Conservation (phyloP, 2,329 filamentous ascomycete genomes). For the Thelonectria blattea region DNA sequence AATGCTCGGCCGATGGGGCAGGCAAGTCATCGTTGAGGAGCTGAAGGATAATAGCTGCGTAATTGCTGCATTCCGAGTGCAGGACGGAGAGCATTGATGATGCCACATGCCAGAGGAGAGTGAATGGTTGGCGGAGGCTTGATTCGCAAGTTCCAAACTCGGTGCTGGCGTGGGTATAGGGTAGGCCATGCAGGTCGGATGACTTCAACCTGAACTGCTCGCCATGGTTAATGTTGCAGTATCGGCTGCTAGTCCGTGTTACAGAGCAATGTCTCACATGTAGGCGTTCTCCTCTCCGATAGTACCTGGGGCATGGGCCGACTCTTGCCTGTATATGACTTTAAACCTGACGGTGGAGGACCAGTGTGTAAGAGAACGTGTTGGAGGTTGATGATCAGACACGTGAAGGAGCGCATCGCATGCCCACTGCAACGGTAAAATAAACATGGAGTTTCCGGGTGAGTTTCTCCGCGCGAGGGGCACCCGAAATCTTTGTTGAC, state of each 20-base stretch:
- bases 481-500: not conserved
- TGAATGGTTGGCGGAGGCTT: not conserved
- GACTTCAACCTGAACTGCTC: not conserved
- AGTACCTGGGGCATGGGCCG: not conserved
- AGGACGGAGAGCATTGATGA: not conserved
- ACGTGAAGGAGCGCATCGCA: not conserved
- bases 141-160: not conserved
- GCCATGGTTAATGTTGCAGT: not conserved
- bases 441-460: not conserved
- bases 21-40: not conserved
- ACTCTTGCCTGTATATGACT: not conserved
- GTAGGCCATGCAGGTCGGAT: not conserved
- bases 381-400: slow-evolving; percentile 5
- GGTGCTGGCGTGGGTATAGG: not conserved
- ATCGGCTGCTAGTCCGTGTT: not conserved
- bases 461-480: not conserved
- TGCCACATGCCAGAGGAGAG: not conserved
- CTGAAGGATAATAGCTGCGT: no score
- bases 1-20: not conserved
- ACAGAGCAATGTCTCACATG: not conserved
- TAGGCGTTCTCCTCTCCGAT: not conserved
- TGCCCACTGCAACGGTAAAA: slow-evolving; percentile 2
- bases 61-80: not conserved
- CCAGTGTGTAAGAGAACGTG: slow-evolving; percentile 6
- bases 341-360: not conserved